phyloP scores from a whole-genome alignment of 2,329 filamentous ascomycete species.

The Fusarium mundagurra region DNA sequence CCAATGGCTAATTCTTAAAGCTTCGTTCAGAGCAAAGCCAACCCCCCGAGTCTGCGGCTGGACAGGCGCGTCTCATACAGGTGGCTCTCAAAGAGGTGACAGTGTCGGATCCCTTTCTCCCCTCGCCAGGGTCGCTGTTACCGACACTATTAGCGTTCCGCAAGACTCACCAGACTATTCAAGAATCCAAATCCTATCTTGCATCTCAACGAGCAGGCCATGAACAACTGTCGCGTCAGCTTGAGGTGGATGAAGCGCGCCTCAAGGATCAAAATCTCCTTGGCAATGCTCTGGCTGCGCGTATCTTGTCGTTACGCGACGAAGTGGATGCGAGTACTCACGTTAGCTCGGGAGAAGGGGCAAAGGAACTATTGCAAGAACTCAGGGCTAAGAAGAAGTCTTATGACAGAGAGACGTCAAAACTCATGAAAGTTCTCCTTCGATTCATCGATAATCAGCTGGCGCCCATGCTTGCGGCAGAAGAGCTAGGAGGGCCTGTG shows the following conservation, averaged over 20 bases:
- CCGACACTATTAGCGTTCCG: conserved; percentile 78
- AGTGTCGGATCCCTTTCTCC: conserved; percentile 71
- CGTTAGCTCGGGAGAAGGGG: conserved; percentile 69
- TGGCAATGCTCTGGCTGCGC: conserved; percentile 61
- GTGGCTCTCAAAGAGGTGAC: conserved; percentile 73
- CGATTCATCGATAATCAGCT: conserved; percentile 77
- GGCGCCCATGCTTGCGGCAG: conserved; percentile 80
- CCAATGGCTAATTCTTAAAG: conserved; percentile 28
- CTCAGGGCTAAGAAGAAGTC: conserved; percentile 66
- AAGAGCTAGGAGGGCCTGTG: conserved; percentile 84
- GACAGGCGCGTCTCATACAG: conserved; percentile 60
- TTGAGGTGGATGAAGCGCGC: conserved; percentile 62
- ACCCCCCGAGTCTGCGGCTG: conserved; percentile 43
- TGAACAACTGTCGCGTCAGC: conserved; percentile 55
- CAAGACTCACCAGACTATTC: conserved; percentile 70
- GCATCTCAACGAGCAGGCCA: conserved; percentile 54
- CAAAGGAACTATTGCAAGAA: conserved; percentile 69
- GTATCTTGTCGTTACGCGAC: conserved; percentile 68
- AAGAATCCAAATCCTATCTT: conserved; percentile 71
- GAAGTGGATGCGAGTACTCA: conserved; percentile 66
- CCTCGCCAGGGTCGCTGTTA: conserved; percentile 72
- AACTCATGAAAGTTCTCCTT: conserved; percentile 71
- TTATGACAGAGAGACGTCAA: conserved; percentile 69
- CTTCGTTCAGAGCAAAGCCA: conserved; percentile 41
- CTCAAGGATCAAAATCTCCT: conserved; percentile 66